Conservation (phyloP, 176 grass and related monocot species). For the Ensete glaucum region DNA sequence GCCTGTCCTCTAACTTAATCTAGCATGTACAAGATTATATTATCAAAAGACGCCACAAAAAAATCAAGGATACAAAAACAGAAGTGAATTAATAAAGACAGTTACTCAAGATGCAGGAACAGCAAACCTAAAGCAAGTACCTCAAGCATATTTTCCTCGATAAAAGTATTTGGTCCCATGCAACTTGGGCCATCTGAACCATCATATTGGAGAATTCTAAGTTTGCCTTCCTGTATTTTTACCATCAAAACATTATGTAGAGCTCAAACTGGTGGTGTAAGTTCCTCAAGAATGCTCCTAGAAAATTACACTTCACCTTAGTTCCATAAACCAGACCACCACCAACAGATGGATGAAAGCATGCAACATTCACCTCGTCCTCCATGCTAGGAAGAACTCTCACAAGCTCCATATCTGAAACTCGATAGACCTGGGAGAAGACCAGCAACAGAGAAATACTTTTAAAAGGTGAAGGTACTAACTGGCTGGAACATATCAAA, state of each 20-base stretch:
- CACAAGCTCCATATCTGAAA: conserved; percentile 96
- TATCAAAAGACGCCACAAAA: too few relatives aligned
- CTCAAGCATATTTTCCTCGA: conserved; percentile 67
- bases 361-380: conserved; percentile 98
- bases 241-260: conserved; percentile 2
- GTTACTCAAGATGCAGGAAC: not conserved
- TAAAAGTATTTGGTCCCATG: conserved; percentile 35
- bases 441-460: not conserved
- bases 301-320: conserved; percentile 36
- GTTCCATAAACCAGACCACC: conserved; percentile 91
- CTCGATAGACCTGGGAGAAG: conserved; percentile 73
- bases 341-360: conserved; percentile 76
- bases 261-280: not conserved
- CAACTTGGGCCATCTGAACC: conserved; percentile 35
- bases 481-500: not conserved
- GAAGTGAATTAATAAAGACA: not conserved
- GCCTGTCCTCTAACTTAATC: too few relatives aligned
- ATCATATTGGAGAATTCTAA: conserved; percentile 84
- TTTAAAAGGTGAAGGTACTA: not conserved
- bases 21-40: too few relatives aligned
- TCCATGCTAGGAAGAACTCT: conserved; percentile 77
- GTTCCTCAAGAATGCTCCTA: not conserved
- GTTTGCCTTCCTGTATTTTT: conserved; percentile 76
- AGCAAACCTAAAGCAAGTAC: conserved; percentile 15
- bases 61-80: too few relatives aligned